These are phyloP conservation scores for Zymoseptoria pseudotritici DNA, from an alignment of 2,329 filamentous ascomycete species.

Conservation along the genomic window DNA sequence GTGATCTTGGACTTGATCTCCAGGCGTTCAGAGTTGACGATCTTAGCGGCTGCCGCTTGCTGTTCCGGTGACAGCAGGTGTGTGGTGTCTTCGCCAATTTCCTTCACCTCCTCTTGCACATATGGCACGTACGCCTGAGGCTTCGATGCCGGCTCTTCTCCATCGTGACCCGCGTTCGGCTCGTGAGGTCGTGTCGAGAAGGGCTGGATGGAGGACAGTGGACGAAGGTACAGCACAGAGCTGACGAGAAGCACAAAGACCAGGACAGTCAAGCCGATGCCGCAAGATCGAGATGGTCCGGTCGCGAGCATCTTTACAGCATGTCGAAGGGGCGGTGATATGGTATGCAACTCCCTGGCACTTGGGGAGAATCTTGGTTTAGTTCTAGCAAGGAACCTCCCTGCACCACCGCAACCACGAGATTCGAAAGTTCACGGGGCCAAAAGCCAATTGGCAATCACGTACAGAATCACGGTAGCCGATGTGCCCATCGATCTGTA, in stretches of 20 bases:
- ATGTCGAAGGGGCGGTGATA: not conserved
- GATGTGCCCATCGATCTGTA: no score
- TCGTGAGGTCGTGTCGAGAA: no score
- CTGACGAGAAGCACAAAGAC: not conserved
- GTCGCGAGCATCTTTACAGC: not conserved
- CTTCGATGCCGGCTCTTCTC: not conserved
- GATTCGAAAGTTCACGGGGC: no score
- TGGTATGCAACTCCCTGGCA: not conserved
- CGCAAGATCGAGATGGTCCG: not conserved
- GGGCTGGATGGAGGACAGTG: not conserved
- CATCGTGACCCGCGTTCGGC: no score
- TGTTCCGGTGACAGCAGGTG: not conserved
- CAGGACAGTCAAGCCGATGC: not conserved
- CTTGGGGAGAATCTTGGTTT: not conserved
- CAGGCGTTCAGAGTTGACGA: not conserved
- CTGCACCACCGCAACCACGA: no score
- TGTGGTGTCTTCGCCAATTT: not conserved
- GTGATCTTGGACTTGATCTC: conserved; percentile 1
- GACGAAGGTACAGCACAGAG: not conserved
- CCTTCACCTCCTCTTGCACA: not conserved
- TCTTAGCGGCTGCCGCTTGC: not conserved
- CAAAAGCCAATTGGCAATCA: no score
- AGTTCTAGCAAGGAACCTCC: not conserved
- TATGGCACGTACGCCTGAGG: not conserved
- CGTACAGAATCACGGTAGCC: no score